Evolutionary conservation across 192 early-diverging fungal species (phyloP).

Genomic region (Gaertneriomyces sp.): DNA sequence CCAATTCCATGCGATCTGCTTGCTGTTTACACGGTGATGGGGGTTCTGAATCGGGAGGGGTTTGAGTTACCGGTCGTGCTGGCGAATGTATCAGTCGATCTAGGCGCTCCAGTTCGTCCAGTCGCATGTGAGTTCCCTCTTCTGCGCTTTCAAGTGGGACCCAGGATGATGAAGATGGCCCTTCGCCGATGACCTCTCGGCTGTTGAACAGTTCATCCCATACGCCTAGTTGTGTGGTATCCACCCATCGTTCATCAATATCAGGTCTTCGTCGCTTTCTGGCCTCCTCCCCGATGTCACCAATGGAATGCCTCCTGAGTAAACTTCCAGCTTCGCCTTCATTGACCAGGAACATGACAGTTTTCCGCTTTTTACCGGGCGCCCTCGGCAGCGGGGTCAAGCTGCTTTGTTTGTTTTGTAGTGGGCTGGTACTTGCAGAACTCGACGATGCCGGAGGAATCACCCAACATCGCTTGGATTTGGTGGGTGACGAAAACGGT

Average conservation of each 20-base stretch:
- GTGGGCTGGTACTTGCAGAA: not conserved
- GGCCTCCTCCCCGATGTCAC: no score
- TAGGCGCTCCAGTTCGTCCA: not conserved
- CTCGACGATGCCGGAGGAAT: not conserved
- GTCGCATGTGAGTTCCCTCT: not conserved
- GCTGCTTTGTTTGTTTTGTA: conserved; percentile 14
- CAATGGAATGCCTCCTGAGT: not conserved
- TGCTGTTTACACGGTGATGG: conserved; percentile 3
- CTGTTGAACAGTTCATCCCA: no score
- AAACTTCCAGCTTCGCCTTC: not conserved
- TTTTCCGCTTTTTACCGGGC: not conserved
- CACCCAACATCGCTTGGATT: not conserved
- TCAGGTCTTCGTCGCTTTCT: no score
- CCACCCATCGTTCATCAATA: no score
- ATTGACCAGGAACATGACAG: not conserved
- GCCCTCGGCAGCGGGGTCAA: conserved; percentile 16
- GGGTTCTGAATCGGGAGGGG: conserved; percentile 3
- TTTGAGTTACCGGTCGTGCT: not conserved
- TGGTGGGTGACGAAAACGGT: not conserved
- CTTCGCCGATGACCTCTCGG: no score
- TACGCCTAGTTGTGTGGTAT: no score
- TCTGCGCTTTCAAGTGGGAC: not conserved
- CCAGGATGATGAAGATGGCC: no score
- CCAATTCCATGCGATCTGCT: conserved; percentile 2
- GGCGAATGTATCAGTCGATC: conserved; percentile 1